phyloP scores from a whole-genome alignment of 257 asterid species.

The Echium plantagineum region DNA sequence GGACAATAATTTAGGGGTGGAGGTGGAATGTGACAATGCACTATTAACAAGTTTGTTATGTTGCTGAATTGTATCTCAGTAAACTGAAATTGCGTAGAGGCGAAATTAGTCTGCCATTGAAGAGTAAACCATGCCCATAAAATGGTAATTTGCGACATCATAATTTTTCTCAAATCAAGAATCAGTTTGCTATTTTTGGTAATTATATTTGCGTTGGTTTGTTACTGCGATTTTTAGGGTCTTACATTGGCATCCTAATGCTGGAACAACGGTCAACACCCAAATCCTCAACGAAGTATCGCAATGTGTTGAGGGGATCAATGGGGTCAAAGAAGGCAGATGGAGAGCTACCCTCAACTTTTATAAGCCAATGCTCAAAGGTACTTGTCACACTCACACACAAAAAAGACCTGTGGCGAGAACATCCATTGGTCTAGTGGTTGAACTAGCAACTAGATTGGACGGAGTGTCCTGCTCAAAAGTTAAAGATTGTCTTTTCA shows the following conservation, averaged over 20 bases:
- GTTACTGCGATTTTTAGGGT: constrained; percentile 38
- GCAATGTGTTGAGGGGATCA: constrained; percentile 84
- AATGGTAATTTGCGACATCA: constrained; percentile 23
- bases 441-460: too few relatives aligned
- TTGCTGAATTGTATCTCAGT: too few relatives aligned
- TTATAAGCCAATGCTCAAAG: constrained; percentile 69
- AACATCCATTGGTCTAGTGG: too few relatives aligned
- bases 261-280: constrained; percentile 73
- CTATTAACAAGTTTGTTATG: too few relatives aligned
- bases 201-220: neutral
- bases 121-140: constrained; percentile 33
- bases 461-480: too few relatives aligned
- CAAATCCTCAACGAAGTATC: constrained; percentile 82
- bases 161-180: neutral
- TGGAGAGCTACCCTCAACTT: constrained; percentile 87
- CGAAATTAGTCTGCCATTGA: too few relatives aligned
- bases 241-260: constrained; percentile 93
- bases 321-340: constrained; percentile 85
- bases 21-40: too few relatives aligned
- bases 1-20: too few relatives aligned
- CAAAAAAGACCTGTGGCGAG: too few relatives aligned
- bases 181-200: neutral
- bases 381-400: constrained; percentile 17
- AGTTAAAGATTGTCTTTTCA: neutral
- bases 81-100: too few relatives aligned